phyloP scores from a whole-genome alignment of 768 basidiomycete species.

The Pluteus cervinus region DNA sequence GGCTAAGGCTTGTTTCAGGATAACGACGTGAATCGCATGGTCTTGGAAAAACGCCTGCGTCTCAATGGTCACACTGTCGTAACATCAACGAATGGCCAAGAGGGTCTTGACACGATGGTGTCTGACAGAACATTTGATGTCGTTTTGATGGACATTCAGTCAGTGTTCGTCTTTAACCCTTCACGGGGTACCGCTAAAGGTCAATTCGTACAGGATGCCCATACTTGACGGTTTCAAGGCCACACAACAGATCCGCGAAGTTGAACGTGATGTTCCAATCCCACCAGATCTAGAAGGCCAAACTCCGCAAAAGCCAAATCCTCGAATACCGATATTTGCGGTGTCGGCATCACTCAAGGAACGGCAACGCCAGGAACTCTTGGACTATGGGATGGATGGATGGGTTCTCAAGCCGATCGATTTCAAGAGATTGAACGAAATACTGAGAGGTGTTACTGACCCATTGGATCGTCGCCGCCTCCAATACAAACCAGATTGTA shows the following conservation, averaged over 20 bases:
- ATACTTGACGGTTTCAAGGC: constrained; percentile 72
- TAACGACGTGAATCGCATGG: constrained; percentile 66
- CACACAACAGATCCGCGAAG: constrained; percentile 55
- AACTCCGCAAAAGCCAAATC: constrained; percentile 28
- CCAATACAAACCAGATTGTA: constrained; percentile 43
- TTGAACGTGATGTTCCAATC: constrained; percentile 35
- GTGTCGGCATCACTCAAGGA: constrained; percentile 72
- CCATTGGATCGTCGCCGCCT: constrained; percentile 42
- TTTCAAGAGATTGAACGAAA: constrained; percentile 54
- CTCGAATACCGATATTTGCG: constrained; percentile 74
- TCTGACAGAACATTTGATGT: constrained; percentile 60
- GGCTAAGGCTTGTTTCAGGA: constrained; percentile 35
- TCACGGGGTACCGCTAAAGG: background rate
- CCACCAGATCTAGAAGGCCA: background rate
- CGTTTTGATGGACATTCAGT: constrained; percentile 84
- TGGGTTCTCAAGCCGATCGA: constrained; percentile 85
- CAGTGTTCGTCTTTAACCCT: constrained; percentile 15
- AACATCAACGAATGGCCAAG: constrained; percentile 69
- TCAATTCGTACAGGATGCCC: constrained; percentile 58
- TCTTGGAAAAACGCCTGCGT: constrained; percentile 62
- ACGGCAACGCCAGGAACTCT: constrained; percentile 47
- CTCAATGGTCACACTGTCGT: constrained; percentile 63
- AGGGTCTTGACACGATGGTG: constrained; percentile 55
- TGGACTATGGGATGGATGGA: constrained; percentile 60
- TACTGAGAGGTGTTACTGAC: constrained; percentile 59